Base-by-base conservation (phyloP, 2,329 filamentous ascomycete genomes). In the Ceratocystiopsis sp. region DNA sequence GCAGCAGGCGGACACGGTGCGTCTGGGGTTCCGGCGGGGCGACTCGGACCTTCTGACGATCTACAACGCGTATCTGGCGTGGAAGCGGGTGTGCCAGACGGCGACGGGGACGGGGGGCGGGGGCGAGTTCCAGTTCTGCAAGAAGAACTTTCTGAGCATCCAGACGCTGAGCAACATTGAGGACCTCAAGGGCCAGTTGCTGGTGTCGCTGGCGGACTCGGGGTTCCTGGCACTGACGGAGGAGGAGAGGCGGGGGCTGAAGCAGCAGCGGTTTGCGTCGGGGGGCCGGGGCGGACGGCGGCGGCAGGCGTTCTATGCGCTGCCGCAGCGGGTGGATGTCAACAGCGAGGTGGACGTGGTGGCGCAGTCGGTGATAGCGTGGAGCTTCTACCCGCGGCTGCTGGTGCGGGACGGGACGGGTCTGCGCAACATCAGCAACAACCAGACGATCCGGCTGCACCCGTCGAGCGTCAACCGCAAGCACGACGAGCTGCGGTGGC, bases 351-450 rank as follows among this genome's bases (percentile, higher is more conserved):
- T 93, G 48, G 87, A 98, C 51, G 54, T 78, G 1, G 68, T 95
- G 19, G 70, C 85, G 7, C 75, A 79, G 47, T 82, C 86, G 0
- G 82, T 95, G 37, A 82, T 95, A 51, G 83, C 86, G 0, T 93
- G 84, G 75, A 87, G 84, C 42, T 94, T 98, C 64, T 96, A 98
- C 55, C 91, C 91, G 1, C 95, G 94, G 54, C 72, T 98, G 15
- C 70, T 96, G 4, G 75, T 81, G 21, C 76, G 82, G 44, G 87
- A 96, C 53, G 65, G 66, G 21, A 93, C 86, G 63, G 85, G 84
- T 13, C 82, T 87, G 69, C 79, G 87, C 44, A 96, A 95, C 51
- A 78, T 95, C 46, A 78, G 83, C 42, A 96, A 94, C 62, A 95
- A 93, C 57, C 89, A 96, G 59, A 73, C 75, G 38, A 86, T 98